Conservation (phyloP, 139 green algal species). For the Edaphochlamys debaryana region DNA sequence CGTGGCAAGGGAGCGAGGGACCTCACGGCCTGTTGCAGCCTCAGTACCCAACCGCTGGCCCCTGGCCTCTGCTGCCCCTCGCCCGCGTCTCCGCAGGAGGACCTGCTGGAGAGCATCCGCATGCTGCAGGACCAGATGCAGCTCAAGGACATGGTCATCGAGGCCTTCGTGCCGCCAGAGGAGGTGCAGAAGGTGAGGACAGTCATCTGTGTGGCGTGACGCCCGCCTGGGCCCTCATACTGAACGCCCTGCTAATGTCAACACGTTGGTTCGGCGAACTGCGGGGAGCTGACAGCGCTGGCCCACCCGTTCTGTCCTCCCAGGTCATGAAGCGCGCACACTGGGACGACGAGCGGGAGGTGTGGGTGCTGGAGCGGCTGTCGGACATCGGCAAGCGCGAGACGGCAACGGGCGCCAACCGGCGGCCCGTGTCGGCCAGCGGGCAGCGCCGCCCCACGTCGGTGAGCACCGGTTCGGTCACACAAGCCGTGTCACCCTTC, state of each 20-base stretch:
- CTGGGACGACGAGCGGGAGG: slow-evolving; percentile 79
- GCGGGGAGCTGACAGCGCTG: too few species aligned
- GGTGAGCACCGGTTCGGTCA: too few species aligned
- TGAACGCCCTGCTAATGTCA: too few species aligned
- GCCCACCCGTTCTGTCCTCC: too few species aligned
- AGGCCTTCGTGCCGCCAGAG: slow-evolving; percentile 80
- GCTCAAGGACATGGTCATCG: slow-evolving; percentile 85
- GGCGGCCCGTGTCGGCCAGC: slow-evolving; percentile 48
- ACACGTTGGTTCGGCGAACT: too few species aligned
- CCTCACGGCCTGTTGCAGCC: too few species aligned
- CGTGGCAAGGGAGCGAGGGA: too few species aligned
- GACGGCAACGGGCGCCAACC: slow-evolving; percentile 4
- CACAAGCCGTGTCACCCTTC: too few species aligned
- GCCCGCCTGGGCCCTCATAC: too few species aligned
- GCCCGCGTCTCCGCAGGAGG: slow-evolving; percentile 43
- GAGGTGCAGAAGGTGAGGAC: slow-evolving; percentile 73
- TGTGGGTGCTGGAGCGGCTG: slow-evolving; percentile 74
- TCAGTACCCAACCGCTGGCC: too few species aligned
- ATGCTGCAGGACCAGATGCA: slow-evolving; percentile 82
- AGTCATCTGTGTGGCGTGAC: too few species aligned
- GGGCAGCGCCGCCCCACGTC: slow-evolving; percentile 65
- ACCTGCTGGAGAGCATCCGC: slow-evolving; percentile 74
- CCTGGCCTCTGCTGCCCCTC: too few species aligned
- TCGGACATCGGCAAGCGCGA: slow-evolving; percentile 58
- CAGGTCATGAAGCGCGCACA: slow-evolving; percentile 70